Conservation (phyloP, 192 early-diverging fungal species). For the Coemansia guatemalensis region DNA sequence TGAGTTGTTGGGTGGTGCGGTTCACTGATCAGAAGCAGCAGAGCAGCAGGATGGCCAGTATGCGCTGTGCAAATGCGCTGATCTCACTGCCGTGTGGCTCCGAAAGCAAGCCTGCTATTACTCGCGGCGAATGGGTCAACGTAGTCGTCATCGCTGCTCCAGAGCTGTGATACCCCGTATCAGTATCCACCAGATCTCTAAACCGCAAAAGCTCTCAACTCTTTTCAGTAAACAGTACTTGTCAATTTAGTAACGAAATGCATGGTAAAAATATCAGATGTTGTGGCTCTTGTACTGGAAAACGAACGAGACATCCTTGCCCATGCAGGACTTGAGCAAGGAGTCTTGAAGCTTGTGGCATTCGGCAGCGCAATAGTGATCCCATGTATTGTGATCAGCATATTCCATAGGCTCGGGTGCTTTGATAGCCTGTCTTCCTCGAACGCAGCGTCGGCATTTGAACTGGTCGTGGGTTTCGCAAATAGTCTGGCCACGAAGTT, state of each 20-base stretch:
- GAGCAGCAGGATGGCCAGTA: constrained; percentile 75
- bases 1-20: constrained; percentile 40
- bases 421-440: constrained; percentile 74
- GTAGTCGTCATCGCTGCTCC: constrained; percentile 37
- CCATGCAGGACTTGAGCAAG: constrained; percentile 62
- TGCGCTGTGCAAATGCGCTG: constrained; percentile 77
- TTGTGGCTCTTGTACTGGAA: constrained; percentile 77
- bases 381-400: constrained; percentile 80
- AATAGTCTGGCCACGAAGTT: constrained; percentile 54
- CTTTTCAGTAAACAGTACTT: not conserved
- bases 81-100: constrained; percentile 66
- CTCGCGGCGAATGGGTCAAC: constrained; percentile 16
- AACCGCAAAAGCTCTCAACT: not conserved
- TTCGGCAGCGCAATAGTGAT: constrained; percentile 66
- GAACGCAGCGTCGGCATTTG: constrained; percentile 88
- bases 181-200: not conserved
- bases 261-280: not conserved
- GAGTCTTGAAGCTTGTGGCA: constrained; percentile 60
- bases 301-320: constrained; percentile 69
- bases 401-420: constrained; percentile 68
- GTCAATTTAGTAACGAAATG: not conserved
- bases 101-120: constrained; percentile 8
- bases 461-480: constrained; percentile 98
- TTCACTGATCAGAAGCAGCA: constrained; percentile 73
- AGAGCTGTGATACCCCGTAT: not conserved